Conservation (phyloP, 129 eudicot genomes). For the Flaveria linearis region DNA sequence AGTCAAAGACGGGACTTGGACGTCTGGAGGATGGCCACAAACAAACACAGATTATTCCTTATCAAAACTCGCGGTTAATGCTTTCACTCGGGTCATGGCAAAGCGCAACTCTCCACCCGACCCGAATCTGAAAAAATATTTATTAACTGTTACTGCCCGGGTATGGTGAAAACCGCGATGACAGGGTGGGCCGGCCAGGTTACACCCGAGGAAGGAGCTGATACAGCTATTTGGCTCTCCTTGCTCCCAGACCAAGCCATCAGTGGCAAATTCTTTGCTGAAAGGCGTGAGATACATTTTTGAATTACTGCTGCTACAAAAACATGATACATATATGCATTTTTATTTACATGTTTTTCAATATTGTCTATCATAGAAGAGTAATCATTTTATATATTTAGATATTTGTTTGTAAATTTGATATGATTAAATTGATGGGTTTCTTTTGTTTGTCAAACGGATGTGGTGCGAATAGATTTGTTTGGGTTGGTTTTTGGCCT, state of each 20-base stretch:
- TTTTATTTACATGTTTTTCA: not conserved
- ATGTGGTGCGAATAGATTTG: no score
- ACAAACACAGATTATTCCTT: conserved; percentile 73
- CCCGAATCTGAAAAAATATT: conserved; percentile 68
- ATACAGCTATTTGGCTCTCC: conserved; percentile 89
- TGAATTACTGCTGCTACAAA: conserved; percentile 27
- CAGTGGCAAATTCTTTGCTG: conserved; percentile 81
- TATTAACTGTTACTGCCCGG: conserved; percentile 84
- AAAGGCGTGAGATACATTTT: conserved; percentile 86
- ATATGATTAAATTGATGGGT: not conserved
- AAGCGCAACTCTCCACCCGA: conserved; percentile 44
- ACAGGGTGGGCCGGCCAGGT: conserved; percentile 82
- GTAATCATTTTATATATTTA: not conserved
- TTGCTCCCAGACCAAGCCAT: conserved; percentile 67
- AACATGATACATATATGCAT: not conserved
- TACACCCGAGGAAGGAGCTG: conserved; percentile 84
- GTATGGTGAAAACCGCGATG: conserved; percentile 96
- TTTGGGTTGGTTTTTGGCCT: no score
- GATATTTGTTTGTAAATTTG: not conserved
- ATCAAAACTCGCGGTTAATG: conserved; percentile 81
- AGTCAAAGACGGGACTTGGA: conserved; percentile 80
- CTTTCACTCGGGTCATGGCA: conserved; percentile 70
- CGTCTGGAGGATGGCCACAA: conserved; percentile 83
- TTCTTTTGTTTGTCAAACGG: no score
- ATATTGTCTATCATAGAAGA: not conserved